Evolutionary conservation across 1,139 yeast species (phyloP), one percentile per base, ranked within the genome.

Genomic region (Petasospora rhodanensis): DNA sequence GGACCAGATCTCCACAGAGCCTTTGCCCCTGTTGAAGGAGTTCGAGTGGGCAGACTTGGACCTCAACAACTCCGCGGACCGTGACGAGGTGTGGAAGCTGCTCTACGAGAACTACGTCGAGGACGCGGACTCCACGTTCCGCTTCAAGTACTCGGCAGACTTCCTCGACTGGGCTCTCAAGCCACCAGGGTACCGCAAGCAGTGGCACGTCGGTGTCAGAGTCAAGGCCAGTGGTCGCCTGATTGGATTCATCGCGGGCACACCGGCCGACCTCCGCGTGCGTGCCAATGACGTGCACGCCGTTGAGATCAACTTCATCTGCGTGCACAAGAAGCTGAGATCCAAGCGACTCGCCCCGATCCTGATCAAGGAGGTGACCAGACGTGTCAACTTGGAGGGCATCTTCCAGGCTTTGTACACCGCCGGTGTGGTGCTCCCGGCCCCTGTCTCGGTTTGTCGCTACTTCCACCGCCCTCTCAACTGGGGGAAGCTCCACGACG

Each of bases 361-460:
- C 12, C 67, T 91, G 54, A 91, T 91, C 58, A 83, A 84, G 52
- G 99, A 91, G 60, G 83, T 91, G 46, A 91, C 98, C 5, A 75
- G 99, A 55, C 73, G 97, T 48, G 94, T 91, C 45, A 91, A 93
- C 59, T 70, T 73, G 43, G 70, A 70, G 29, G 74, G 84, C 38
- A 82, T 89, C 40, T 91, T 97, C 96, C 97, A 91, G 58, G 98
- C 98, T 0, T 69, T 93, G 41, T 87, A 86, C 59, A 89, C 99
- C 10, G 96, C 93, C 0, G 98, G 98, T 6, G 75, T 79, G 6
- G 79, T 86, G 6, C 68, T 91, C 41, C 99, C 99, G 14, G 79
- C 91, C 15, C 99, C 99, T 0, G 73, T 91, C 7, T 67, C 95
- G n/a, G 79, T 86, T 2, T 80, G 95, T 55, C 74, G 97, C 45